Base-by-base conservation (phyloP, 176 grass and related monocot species). In the Rhynchospora breviuscula region DNA sequence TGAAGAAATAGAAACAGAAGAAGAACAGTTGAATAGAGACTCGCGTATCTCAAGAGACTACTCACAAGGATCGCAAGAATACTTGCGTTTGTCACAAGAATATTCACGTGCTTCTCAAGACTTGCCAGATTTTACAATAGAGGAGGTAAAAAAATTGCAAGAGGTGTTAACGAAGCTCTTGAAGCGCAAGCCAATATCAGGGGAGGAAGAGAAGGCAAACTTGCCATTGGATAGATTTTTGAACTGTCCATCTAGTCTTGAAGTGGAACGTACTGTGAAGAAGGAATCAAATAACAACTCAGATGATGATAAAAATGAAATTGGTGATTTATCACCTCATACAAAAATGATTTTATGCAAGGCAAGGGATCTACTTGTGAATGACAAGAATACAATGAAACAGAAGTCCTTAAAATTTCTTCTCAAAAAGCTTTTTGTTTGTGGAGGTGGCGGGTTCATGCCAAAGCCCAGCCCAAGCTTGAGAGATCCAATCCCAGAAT, bases 241-340 rank as follows among this genome's bases (percentile, higher is more conserved):
- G 19, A 98, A 98, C 63, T 98, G 90, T 68, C 92, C 95, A 9
- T 98, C 95, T 7, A 94, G 90, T 89, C 92, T 94, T 15, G 92
- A 98, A 88, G 89, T 94, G 10, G 90, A 94, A 54, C 86, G 90
- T 66, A 64, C 67, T 1, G 61, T 31, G 40, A 71, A 61, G 56
- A 54, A 58, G 22, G 59, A 48, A 85, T 43, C 0, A 23, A 48
- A 67, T 23, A 81, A 53, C 3, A 52, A 84, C 18, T 56, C 22
- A 0, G 82, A 83, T 21, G 82, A 83, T 21, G 31, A 47, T 8
- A 51, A 59, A 21, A 90, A 89, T 47, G 59, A 89, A 52, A 81
- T 47, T 45, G 86, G 88, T 29, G 91, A 92, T 66, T 85, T 98
- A 64, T 98, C 95, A 3, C 95, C 90, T 9, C 85, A 88, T 47